Conservation (phyloP, 768 basidiomycete genomes). For the Daedaleopsis nitida region DNA sequence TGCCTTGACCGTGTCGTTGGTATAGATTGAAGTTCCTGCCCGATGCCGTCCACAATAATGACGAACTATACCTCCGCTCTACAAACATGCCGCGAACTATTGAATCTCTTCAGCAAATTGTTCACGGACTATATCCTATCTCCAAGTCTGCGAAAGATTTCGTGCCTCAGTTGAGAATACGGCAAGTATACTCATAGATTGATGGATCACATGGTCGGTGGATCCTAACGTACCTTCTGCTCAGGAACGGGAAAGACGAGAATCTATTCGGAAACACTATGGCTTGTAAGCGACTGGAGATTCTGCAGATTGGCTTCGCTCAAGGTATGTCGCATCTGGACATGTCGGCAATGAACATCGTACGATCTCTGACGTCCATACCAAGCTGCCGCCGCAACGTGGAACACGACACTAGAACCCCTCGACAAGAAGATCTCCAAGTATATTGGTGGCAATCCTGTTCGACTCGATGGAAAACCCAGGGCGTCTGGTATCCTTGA, state of each 20-base stretch:
- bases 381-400: slow-evolving; percentile 63
- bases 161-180: slow-evolving; percentile 53
- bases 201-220: neutral
- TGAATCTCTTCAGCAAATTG: slow-evolving; percentile 71
- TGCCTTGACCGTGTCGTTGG: neutral
- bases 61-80: slow-evolving; percentile 65
- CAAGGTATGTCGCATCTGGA: slow-evolving; percentile 43
- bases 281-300: slow-evolving; percentile 67
- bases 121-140: slow-evolving; percentile 72
- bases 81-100: slow-evolving; percentile 81
- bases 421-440: slow-evolving; percentile 70
- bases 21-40: slow-evolving; percentile 70
- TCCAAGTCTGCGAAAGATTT: slow-evolving; percentile 46
- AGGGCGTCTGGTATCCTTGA: slow-evolving; percentile 76
- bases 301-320: slow-evolving; percentile 64
- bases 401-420: slow-evolving; percentile 60
- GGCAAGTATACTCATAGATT: slow-evolving; percentile 40
- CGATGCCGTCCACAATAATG: slow-evolving; percentile 43
- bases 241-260: slow-evolving; percentile 71
- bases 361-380: neutral
- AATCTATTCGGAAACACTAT: slow-evolving; percentile 69
- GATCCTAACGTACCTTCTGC: neutral
- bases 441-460: slow-evolving; percentile 65
- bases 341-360: neutral
- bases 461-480: slow-evolving; percentile 77